Percentiles rank a stretch among this genome's conserved stretches.
phyloP scores from a whole-genome alignment of 2,329 filamentous ascomycete genomes.

The Cryphonectria japonica region DNA sequence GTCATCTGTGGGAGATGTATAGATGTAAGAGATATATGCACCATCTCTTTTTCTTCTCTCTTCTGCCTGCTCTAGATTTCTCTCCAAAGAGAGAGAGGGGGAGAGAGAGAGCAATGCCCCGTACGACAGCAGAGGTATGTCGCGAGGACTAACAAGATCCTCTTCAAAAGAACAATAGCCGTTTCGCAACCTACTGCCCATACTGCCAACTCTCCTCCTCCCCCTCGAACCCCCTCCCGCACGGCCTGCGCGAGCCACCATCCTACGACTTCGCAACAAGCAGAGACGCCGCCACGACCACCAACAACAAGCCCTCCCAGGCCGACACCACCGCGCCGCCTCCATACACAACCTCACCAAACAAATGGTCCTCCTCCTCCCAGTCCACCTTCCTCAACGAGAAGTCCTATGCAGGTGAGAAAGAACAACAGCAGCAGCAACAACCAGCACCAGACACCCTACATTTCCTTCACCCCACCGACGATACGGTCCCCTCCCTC shows the following conservation, averaged over 20 bases:
- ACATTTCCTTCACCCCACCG: slow-evolving; percentile 73
- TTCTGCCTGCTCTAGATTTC: neutral
- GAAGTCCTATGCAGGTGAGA: neutral
- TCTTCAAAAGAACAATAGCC: slow-evolving; percentile 58
- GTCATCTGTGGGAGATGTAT: slow-evolving; percentile 75
- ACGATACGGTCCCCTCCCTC: slow-evolving; percentile 69
- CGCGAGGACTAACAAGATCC: slow-evolving; percentile 28
- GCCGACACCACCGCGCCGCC: slow-evolving; percentile 22
- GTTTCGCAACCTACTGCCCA: slow-evolving; percentile 70
- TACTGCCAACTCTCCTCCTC: slow-evolving; percentile 75
- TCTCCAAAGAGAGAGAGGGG: no score
- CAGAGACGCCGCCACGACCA: slow-evolving; percentile 34
- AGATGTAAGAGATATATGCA: slow-evolving; percentile 48
- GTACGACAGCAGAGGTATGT: neutral
- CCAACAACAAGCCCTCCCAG: neutral
- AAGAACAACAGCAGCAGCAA: slow-evolving; percentile 10
- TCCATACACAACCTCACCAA: slow-evolving; percentile 32
- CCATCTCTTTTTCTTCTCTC: slow-evolving; percentile 9
- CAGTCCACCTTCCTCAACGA: neutral
- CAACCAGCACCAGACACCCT: slow-evolving; percentile 64
- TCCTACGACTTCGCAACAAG: slow-evolving; percentile 55
- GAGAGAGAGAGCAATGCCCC: neutral
- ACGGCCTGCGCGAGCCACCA: slow-evolving; percentile 70
- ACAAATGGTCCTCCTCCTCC: neutral
- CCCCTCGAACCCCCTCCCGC: slow-evolving; percentile 59